Base-by-base conservation (phyloP, 495 filamentous ascomycete species). In the Neurospora sp. region DNA sequence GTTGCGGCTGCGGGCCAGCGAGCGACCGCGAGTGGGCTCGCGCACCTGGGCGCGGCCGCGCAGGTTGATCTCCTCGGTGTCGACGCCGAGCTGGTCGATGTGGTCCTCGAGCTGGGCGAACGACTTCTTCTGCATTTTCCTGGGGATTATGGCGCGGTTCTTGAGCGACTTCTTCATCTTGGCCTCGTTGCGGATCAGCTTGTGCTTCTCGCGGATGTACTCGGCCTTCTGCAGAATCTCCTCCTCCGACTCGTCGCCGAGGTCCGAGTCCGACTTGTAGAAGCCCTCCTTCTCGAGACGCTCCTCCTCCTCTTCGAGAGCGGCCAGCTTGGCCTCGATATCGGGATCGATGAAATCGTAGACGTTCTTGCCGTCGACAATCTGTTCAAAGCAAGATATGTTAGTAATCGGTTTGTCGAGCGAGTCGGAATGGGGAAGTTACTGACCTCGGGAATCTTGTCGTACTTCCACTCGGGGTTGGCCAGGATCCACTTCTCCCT, bases 311-410 rank as follows among this genome's bases (percentile, higher is more conserved):
- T 93, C 94, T 81, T 99, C 96, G 43, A 99, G 86, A 62, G 94
- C 93, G 37, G 90, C 90, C 45, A 99, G 87, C 83, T 95, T 98
- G 73, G 88, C 86, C 76, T 97, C 96, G 81, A 99, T 98, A 73
- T 99, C 96, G 1, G 96, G 94, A 76, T 98, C 96, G 79, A 98
- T 90, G 80, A 91, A 99, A 81, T 99, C 96, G 85, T 93, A 94
- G 39, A 99, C 93, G 83, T 99, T 98, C 86, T 93, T 93, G 79
- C 96, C 96, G 77, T 97, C 90, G 84, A 92, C 91, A 48, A 95
- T 31, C 54, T 62, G 54, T 62, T 31, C 2, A 17, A 31, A 24
- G 24, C 11, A 15, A 2, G 5, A 85, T 21, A 40, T 19, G 70
- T 71, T 28, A 71, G 70, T 31, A 31, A 8, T 0, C 0, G 8